phyloP scores from a whole-genome alignment of 2,329 filamentous ascomycete species.

The Allantophomopsis cytisporea region DNA sequence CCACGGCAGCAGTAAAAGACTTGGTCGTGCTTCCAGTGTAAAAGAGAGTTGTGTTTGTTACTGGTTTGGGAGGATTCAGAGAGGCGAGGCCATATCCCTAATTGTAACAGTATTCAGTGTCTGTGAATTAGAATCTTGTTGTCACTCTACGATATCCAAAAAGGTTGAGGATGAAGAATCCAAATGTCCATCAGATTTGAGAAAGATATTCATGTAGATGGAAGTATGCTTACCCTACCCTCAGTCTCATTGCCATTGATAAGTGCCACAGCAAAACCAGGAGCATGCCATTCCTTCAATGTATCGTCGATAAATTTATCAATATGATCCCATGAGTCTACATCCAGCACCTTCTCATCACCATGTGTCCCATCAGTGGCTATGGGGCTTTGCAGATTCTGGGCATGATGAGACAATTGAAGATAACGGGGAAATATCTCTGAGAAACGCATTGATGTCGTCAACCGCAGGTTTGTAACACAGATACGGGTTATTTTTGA shows the following conservation, averaged over 20 bases:
- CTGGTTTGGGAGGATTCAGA: constrained; percentile 19
- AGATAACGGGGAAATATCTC: too few relatives aligned
- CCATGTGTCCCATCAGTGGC: too few relatives aligned
- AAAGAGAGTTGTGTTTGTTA: constrained; percentile 35
- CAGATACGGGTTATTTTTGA: too few relatives aligned
- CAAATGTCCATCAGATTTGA: neutral
- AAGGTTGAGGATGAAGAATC: neutral
- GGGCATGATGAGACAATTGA: too few relatives aligned
- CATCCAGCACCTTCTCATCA: too few relatives aligned
- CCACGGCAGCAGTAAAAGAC: constrained; percentile 33
- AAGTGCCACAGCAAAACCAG: constrained; percentile 32
- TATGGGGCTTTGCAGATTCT: too few relatives aligned
- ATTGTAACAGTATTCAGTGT: neutral
- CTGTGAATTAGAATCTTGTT: too few relatives aligned
- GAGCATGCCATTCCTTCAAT: constrained; percentile 29
- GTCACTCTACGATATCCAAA: too few relatives aligned
- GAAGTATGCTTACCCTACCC: constrained; percentile 21
- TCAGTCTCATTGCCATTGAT: constrained; percentile 28
- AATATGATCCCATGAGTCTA: constrained; percentile 3
- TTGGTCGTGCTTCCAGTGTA: constrained; percentile 42
- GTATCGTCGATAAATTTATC: constrained; percentile 13
- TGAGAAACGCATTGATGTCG: too few relatives aligned
- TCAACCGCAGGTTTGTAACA: too few relatives aligned
- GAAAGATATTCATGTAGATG: constrained; percentile 2
- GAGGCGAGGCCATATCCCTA: constrained; percentile 24